phyloP scores from a whole-genome alignment of 805 yeast species.

The Brettanomyces bruxellensis region DNA sequence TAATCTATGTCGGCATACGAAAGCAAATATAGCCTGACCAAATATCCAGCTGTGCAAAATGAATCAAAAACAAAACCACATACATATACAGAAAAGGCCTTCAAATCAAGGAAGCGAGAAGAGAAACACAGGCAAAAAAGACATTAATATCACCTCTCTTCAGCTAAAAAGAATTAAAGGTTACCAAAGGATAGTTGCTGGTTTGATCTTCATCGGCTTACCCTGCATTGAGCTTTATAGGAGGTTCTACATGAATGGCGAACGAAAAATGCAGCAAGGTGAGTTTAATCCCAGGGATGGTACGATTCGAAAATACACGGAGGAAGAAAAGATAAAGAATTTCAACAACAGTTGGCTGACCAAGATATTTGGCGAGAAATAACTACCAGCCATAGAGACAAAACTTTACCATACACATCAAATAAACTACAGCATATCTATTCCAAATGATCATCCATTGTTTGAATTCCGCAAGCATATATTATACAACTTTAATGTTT shows the following conservation, averaged over 20 bases:
- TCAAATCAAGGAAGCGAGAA: too few relatives aligned
- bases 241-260: conserved; percentile 29
- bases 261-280: conserved; percentile 36
- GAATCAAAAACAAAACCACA: background rate
- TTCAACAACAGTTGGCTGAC: conserved; percentile 32
- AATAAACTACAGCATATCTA: background rate
- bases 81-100: background rate
- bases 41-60: background rate
- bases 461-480: background rate
- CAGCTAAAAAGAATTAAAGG: conserved; percentile 17
- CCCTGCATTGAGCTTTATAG: conserved; percentile 25
- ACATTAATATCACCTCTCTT: conserved; percentile 11
- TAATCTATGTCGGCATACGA: too few relatives aligned
- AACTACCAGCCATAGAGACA: conserved; percentile 17
- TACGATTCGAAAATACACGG: conserved; percentile 32
- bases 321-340: conserved; percentile 29
- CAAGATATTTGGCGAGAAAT: conserved; percentile 33
- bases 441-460: background rate
- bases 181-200: conserved; percentile 24
- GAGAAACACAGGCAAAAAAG: background rate
- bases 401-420: background rate
- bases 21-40: too few relatives aligned
- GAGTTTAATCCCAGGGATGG: conserved; percentile 35
- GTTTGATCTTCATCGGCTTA: conserved; percentile 19
- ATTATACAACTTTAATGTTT: background rate